Conservation (phyloP, 73 alveolate species). For the Effrenium voratum region DNA sequence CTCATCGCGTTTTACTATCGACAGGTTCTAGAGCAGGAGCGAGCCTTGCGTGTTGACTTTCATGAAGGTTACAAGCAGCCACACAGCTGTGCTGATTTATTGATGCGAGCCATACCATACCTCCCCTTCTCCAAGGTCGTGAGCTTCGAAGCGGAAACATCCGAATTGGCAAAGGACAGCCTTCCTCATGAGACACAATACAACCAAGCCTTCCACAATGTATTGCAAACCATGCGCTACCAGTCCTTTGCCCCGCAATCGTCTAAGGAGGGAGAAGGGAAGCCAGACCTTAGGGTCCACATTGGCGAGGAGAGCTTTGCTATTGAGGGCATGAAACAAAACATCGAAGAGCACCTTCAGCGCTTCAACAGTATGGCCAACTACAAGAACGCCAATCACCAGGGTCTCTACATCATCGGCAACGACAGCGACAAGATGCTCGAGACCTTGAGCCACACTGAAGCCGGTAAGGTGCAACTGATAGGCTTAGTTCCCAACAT, state of each 20-base stretch:
- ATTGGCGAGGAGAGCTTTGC: not conserved
- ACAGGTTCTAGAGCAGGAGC: not conserved
- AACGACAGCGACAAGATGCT: conserved; percentile 23
- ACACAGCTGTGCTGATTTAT: not conserved
- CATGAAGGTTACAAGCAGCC: not conserved
- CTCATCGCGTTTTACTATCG: not conserved
- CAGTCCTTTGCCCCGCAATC: not conserved
- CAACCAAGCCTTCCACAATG: not conserved
- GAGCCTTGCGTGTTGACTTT: not conserved
- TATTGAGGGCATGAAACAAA: not conserved
- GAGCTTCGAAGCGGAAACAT: not conserved
- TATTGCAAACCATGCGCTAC: not conserved
- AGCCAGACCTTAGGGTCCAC: not conserved
- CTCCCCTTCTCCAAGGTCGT: not conserved
- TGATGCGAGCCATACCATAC: not conserved
- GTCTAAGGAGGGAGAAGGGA: conserved; percentile 3
- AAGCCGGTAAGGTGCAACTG: not conserved
- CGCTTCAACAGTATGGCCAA: not conserved
- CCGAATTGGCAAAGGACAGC: not conserved
- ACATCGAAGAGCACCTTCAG: not conserved
- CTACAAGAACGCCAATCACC: conserved; percentile 16
- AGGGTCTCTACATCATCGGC: conserved; percentile 40
- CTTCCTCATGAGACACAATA: not conserved
- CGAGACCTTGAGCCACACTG: not conserved
- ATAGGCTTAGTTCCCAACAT: conserved; percentile 21